Evolutionary conservation across 2,329 filamentous ascomycete genomes (phyloP).

Genomic region (Penicillium sp.): DNA sequence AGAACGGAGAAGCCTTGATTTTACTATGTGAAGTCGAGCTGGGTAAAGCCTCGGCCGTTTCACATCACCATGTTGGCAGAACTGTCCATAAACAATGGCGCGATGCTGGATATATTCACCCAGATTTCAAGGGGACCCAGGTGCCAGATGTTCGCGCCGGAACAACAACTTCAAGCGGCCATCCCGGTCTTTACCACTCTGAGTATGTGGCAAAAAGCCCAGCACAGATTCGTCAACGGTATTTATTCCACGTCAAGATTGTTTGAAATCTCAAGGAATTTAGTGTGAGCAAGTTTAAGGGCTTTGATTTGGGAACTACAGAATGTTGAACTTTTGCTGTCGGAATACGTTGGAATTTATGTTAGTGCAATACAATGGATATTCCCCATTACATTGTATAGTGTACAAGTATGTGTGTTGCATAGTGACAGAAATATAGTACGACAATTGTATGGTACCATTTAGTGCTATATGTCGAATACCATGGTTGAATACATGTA

Average conservation of each 20-base stretch:
- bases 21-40: conserved; percentile 22
- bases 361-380: background rate
- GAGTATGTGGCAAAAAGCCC: conserved; percentile 46
- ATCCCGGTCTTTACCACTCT: conserved; percentile 18
- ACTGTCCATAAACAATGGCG: conserved; percentile 5
- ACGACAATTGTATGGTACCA: no score
- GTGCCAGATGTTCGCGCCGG: conserved; percentile 12
- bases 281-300: no score
- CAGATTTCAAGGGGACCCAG: conserved; percentile 1
- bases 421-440: no score
- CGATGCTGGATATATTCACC: conserved; percentile 13
- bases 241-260: conserved; percentile 39
- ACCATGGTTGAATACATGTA: no score
- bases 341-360: background rate
- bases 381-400: background rate
- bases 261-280: background rate
- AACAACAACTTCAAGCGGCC: rapidly evolving
- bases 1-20: conserved; percentile 1
- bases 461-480: no score
- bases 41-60: background rate
- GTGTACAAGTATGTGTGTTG: background rate
- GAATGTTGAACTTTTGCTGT: background rate
- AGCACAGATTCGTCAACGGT: conserved; percentile 41
- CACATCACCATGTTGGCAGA: background rate
- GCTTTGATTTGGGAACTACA: background rate